A percentile compares a stretch with the other conserved stretches of the same genome.
Evolutionary conservation across 495 filamentous ascomycete species (phyloP).

Genomic region (Viridothelium virens): DNA sequence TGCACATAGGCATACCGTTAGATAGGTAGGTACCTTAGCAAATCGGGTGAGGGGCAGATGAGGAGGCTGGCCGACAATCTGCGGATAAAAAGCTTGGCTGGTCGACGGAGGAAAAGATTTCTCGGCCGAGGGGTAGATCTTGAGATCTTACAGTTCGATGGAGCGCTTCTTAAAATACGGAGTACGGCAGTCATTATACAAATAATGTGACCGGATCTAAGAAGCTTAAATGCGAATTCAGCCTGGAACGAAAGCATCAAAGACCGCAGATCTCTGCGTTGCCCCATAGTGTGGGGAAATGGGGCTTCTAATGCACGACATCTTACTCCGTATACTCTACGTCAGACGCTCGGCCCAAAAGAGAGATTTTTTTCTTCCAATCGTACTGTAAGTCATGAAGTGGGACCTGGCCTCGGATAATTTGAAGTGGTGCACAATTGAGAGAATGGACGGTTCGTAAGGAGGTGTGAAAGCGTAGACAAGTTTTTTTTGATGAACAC

Average conservation of each 20-base stretch:
- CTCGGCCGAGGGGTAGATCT: not conserved
- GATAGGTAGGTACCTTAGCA: not conserved
- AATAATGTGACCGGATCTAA: not conserved
- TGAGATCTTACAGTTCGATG: not conserved
- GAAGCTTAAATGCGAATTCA: not conserved
- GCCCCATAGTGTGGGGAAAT: not conserved
- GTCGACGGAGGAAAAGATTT: not conserved
- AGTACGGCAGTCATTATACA: too few relatives aligned
- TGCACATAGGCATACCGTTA: not conserved
- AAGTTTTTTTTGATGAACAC: not conserved
- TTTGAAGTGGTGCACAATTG: too few relatives aligned
- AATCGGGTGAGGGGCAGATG: not conserved
- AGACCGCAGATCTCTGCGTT: not conserved
- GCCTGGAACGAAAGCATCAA: not conserved
- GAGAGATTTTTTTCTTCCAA: not conserved
- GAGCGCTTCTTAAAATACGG: not conserved
- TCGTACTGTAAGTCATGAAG: not conserved
- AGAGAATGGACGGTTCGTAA: too few relatives aligned
- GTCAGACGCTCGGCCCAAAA: not conserved
- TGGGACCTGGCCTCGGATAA: too few relatives aligned
- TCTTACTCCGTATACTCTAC: not conserved
- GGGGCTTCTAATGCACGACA: not conserved
- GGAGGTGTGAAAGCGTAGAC: not conserved
- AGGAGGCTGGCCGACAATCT: not conserved
- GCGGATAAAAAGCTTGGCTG: not conserved